phyloP scores from a whole-genome alignment of 2,329 filamentous ascomycete species.

The Pleomassaria siparia region DNA sequence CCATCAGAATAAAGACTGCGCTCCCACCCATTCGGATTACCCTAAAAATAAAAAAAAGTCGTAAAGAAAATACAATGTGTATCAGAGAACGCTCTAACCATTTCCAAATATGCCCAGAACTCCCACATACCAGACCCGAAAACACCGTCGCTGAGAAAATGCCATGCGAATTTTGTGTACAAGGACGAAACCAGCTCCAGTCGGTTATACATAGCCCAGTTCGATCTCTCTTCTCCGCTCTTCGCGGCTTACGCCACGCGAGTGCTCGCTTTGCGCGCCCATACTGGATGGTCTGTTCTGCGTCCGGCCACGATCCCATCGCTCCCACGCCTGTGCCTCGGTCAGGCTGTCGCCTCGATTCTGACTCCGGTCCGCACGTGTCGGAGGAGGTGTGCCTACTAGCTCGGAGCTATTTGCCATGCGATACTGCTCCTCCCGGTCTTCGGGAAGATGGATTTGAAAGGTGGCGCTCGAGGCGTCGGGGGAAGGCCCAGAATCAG shows the following conservation, averaged over 20 bases:
- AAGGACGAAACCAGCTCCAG: conserved; percentile 1
- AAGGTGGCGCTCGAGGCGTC: conserved; percentile 46
- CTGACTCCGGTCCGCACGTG: conserved; percentile 24
- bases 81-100: not conserved
- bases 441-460: conserved; percentile 44
- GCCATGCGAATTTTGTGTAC: not conserved
- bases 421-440: conserved; percentile 29
- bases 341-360: conserved; percentile 31
- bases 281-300: conserved; percentile 27
- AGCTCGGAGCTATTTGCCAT: conserved; percentile 32
- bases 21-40: not conserved
- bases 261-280: conserved; percentile 30
- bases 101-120: not conserved
- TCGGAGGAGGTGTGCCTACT: conserved; percentile 29
- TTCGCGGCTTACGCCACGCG: conserved; percentile 40
- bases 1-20: not conserved
- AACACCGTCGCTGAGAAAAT: conserved; percentile 3
- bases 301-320: conserved; percentile 33
- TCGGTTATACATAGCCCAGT: conserved; percentile 22
- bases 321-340: conserved; percentile 32
- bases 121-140: not conserved
- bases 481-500: conserved; percentile 34
- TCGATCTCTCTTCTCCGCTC: conserved; percentile 47
- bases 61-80: not conserved
- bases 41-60: not conserved